These are phyloP conservation scores for Thraustochytrium striatum DNA, from an alignment of 352 stramenopile genomes.

Conservation along the genomic window DNA sequence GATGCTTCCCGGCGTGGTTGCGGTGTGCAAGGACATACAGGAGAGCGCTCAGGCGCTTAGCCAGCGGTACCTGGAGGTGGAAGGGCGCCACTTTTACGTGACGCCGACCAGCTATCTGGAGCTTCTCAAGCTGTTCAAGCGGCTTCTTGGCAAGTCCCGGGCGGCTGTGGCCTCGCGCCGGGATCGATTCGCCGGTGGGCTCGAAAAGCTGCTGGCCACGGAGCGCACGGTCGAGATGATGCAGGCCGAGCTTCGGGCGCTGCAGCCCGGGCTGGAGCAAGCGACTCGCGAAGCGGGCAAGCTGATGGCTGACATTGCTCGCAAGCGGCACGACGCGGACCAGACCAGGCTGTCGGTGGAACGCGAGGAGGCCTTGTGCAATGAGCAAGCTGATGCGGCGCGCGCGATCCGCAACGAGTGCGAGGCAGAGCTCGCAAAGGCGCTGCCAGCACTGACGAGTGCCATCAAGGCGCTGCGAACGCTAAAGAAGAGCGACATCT, in stretches of 20 bases:
- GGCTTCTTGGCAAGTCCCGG: constrained; percentile 77
- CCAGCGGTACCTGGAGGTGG: constrained; percentile 71
- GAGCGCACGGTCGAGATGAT: constrained; percentile 85
- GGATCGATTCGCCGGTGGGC: constrained; percentile 81
- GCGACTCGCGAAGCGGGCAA: constrained; percentile 57
- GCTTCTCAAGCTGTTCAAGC: constrained; percentile 90
- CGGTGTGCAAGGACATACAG: constrained; percentile 90
- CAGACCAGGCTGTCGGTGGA: constrained; percentile 45
- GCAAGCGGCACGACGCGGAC: constrained; percentile 70
- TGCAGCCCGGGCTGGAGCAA: constrained; percentile 76
- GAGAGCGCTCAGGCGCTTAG: constrained; percentile 75
- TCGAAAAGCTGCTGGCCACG: constrained; percentile 87
- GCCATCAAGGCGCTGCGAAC: constrained; percentile 84
- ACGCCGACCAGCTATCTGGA: constrained; percentile 90
- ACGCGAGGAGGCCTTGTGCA: constrained; percentile 59
- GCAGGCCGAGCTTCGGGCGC: constrained; percentile 80
- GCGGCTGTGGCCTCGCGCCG: constrained; percentile 82
- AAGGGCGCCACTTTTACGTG: constrained; percentile 88
- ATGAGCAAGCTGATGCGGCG: constrained; percentile 69
- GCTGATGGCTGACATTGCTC: constrained; percentile 62
- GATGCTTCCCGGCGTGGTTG: constrained; percentile 76
- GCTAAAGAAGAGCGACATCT: constrained; percentile 88
- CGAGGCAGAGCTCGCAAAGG: constrained; percentile 83
- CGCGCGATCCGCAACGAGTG: constrained; percentile 81
- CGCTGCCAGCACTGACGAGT: constrained; percentile 82